Percentiles rank a stretch among this genome's conserved stretches.
These are phyloP conservation scores for Lentinula lateritia DNA, from an alignment of 768 basidiomycete genomes.

Conservation along the genomic window DNA sequence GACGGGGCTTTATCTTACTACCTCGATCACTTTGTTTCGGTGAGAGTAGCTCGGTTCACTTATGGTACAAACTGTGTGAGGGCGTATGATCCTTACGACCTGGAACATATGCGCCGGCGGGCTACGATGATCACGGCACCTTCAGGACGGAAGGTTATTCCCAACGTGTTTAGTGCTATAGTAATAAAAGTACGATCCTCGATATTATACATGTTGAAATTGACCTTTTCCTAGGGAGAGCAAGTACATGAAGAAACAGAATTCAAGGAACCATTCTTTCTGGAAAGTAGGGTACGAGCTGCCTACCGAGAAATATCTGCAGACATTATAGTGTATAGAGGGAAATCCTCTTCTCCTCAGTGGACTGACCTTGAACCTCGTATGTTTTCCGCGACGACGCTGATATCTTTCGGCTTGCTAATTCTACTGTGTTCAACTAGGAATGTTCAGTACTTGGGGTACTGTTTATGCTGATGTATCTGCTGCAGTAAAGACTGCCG, in stretches of 20 bases:
- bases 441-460: background rate
- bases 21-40: constrained; percentile 31
- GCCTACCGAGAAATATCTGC: background rate
- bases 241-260: background rate
- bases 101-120: constrained; percentile 14
- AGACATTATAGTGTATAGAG: background rate
- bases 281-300: background rate
- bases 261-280: background rate
- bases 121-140: background rate
- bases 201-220: background rate
- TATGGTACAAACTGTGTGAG: constrained; percentile 28
- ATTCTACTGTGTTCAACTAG: background rate
- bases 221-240: background rate
- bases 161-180: background rate
- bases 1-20: constrained; percentile 34
- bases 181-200: background rate
- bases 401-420: background rate
- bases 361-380: background rate
- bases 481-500: background rate
- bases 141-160: background rate
- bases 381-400: background rate
- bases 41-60: constrained; percentile 28
- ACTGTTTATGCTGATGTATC: background rate
- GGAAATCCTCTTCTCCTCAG: background rate
- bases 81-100: constrained; percentile 23